phyloP scores from a whole-genome alignment of 2,329 filamentous ascomycete genomes.

The Trichoderma koningii region DNA sequence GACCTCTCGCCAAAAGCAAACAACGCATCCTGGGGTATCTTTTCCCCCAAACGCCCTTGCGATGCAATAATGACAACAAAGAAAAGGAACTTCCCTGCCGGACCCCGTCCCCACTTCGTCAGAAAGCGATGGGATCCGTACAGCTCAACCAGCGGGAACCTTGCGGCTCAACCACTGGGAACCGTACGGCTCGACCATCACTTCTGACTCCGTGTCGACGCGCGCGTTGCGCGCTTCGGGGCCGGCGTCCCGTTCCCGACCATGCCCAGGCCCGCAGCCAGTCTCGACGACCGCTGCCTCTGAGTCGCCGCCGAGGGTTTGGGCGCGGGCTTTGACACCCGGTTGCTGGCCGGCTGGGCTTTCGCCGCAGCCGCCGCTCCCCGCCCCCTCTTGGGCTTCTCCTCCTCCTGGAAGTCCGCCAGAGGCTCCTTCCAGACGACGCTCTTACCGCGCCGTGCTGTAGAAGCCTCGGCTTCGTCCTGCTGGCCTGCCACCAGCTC shows the following conservation, averaged over 20 bases:
- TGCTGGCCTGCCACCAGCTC: conserved; percentile 31
- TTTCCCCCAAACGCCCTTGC: neutral
- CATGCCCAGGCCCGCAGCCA: conserved; percentile 41
- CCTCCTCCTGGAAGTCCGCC: conserved; percentile 35
- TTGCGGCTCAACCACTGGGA: conserved; percentile 22
- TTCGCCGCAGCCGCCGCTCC: conserved; percentile 32
- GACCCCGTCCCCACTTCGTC: neutral
- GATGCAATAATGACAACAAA: neutral
- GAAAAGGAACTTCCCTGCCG: neutral
- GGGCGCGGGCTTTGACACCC: conserved; percentile 38
- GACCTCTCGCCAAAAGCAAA: conserved; percentile 2
- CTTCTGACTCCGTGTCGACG: conserved; percentile 34
- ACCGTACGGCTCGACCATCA: conserved; percentile 26
- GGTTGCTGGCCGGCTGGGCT: conserved; percentile 27
- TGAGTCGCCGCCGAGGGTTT: conserved; percentile 29
- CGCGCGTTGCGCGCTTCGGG: conserved; percentile 38
- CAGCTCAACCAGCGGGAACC: conserved; percentile 16
- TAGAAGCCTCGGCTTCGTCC: conserved; percentile 26
- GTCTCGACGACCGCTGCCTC: conserved; percentile 35
- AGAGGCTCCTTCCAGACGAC: conserved; percentile 43
- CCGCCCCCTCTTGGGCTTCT: conserved; percentile 35
- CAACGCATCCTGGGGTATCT: conserved; percentile 25
- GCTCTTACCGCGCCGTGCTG: conserved; percentile 34
- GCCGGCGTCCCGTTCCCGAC: conserved; percentile 41
- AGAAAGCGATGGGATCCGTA: conserved; percentile 5